A percentile compares a stretch with the other conserved stretches of the same genome.
phyloP scores from a whole-genome alignment of 768 basidiomycete genomes.

The Piloderma croceum region DNA sequence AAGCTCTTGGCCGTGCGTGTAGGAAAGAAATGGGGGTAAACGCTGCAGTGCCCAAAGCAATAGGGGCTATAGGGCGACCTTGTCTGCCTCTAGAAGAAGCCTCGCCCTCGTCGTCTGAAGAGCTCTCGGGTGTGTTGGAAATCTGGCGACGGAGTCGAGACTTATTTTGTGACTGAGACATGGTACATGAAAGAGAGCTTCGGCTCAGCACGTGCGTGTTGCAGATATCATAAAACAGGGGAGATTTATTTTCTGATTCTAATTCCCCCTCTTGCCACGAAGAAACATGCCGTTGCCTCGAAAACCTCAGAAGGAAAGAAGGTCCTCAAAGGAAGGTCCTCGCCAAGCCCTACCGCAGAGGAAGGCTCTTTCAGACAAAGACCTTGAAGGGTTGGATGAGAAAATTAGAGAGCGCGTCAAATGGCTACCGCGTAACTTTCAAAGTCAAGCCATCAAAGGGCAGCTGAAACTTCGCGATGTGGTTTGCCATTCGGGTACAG shows the following conservation, averaged over 20 bases:
- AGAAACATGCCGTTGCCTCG: background rate
- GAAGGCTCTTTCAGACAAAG: constrained; percentile 1
- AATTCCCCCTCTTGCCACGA: background rate
- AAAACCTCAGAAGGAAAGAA: background rate
- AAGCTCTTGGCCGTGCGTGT: background rate
- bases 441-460: constrained; percentile 22
- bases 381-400: constrained; percentile 9
- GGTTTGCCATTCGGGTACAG: constrained; percentile 31
- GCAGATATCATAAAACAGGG: background rate
- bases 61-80: background rate
- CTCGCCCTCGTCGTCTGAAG: background rate
- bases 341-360: background rate
- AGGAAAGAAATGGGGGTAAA: background rate
- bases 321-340: too few relatives aligned
- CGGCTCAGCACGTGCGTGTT: background rate
- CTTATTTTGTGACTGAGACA: background rate
- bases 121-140: background rate
- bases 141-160: background rate
- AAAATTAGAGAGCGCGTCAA: constrained; percentile 15
- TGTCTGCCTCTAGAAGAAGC: background rate
- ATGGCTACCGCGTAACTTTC: constrained; percentile 24
- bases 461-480: constrained; percentile 28
- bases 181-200: background rate
- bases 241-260: background rate
- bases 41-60: background rate